phyloP scores from a whole-genome alignment of 495 filamentous ascomycete species.

The Aspergillus asperescens region DNA sequence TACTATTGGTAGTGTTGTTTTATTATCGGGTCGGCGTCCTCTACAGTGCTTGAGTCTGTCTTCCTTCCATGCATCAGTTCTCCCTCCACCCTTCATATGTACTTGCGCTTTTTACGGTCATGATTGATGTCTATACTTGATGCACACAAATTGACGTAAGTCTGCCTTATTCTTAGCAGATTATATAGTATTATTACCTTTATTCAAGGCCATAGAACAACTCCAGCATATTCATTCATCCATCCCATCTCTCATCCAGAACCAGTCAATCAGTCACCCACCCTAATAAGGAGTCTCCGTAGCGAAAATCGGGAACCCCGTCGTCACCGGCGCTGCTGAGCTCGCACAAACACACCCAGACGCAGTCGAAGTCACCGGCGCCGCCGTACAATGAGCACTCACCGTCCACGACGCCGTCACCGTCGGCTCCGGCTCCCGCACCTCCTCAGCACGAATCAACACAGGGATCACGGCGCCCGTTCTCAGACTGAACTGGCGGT shows the following conservation, averaged over 20 bases:
- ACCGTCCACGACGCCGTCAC: constrained; percentile 37
- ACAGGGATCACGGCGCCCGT: constrained; percentile 70
- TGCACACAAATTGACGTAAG: neutral
- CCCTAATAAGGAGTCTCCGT: neutral
- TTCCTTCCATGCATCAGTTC: constrained; percentile 1
- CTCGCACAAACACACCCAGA: constrained; percentile 45
- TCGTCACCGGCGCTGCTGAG: constrained; percentile 37
- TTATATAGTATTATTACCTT: neutral
- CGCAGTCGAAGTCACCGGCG: constrained; percentile 42
- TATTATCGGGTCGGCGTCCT: constrained; percentile 3
- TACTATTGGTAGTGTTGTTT: constrained; percentile 7
- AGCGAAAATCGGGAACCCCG: constrained; percentile 8
- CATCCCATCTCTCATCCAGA: neutral
- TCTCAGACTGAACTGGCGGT: constrained; percentile 53
- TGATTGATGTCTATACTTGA: neutral
- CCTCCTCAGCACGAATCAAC: constrained; percentile 52
- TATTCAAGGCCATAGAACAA: neutral
- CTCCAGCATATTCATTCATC: neutral
- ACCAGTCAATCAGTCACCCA: neutral
- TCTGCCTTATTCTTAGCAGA: neutral
- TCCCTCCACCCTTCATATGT: neutral
- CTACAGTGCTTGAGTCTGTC: neutral
- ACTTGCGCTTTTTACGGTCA: neutral
- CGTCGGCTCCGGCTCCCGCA: constrained; percentile 16
- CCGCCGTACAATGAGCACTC: constrained; percentile 46